Conservation (phyloP, 352 stramenopile genomes). For the Phytophthora colocasiae region DNA sequence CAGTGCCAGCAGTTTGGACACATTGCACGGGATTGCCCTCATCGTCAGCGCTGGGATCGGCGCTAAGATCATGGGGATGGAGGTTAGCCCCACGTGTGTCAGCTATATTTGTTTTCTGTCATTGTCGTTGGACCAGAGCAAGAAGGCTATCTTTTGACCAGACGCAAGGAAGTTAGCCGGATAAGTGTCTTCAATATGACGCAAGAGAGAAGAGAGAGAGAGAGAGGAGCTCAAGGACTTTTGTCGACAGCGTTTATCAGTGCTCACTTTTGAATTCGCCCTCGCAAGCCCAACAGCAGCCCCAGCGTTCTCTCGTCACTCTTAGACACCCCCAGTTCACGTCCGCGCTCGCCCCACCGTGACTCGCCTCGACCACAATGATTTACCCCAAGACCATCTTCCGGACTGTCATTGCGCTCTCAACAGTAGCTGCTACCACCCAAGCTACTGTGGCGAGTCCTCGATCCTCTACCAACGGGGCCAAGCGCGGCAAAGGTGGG, state of each 20-base stretch:
- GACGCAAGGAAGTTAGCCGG: slow-evolving; percentile 9
- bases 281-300: slow-evolving; percentile 30
- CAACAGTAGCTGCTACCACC: slow-evolving; percentile 47
- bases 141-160: slow-evolving; percentile 21
- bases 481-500: slow-evolving; percentile 31
- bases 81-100: slow-evolving; percentile 13
- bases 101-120: slow-evolving; percentile 20
- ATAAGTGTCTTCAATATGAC: slow-evolving; percentile 35
- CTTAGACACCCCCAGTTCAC: slow-evolving; percentile 20
- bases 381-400: slow-evolving; percentile 71
- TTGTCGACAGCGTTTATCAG: slow-evolving; percentile 3
- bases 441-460: slow-evolving; percentile 40
- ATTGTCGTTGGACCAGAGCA: slow-evolving; percentile 10
- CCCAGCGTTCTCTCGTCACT: slow-evolving; percentile 23
- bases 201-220: not conserved
- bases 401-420: slow-evolving; percentile 63
- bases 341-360: slow-evolving; percentile 31
- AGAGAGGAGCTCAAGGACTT: slow-evolving; percentile 7
- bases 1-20: slow-evolving; percentile 30
- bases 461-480: slow-evolving; percentile 21
- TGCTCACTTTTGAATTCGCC: slow-evolving; percentile 35
- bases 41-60: slow-evolving; percentile 23
- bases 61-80: slow-evolving; percentile 15
- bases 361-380: slow-evolving; percentile 41
- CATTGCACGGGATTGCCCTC: slow-evolving; percentile 31